Base-by-base conservation (phyloP, 805 yeast genomes). In the Zygotorulaspora danielsina region DNA sequence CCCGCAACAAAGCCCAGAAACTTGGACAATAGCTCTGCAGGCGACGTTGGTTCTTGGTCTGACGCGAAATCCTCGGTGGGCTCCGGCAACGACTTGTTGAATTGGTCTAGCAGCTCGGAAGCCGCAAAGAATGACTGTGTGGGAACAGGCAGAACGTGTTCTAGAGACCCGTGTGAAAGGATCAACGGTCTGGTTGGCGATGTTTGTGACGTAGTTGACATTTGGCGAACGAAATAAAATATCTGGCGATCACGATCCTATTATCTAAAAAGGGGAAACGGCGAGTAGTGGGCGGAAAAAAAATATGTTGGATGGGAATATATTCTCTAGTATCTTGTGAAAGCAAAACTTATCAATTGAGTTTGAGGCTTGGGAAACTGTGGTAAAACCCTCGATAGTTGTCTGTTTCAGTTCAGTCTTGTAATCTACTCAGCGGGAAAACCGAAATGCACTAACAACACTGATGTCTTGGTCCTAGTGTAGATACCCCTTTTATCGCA, bases 21-120 rank as follows among this genome's bases (percentile, higher is more conserved):
- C 54, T 78, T 77, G 44, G 85, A 86, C 47, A 87, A 74, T 43
- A 93, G 75, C 65, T 90, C 97, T 26, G 87, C 81, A 33, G 89
- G 79, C 32, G 90, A 79, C 22, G 86, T 66, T 25, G 96, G 96
- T 67, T 89, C 97, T 48, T 83, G 83, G 52, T 85, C 95, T 42
- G 76, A 82, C 34, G 89, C 90, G 51, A 75, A 80, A 11, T 83
- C 93, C 58, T 86, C 96, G 31, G 96, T 83, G 29, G 79, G 79
- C 34, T 74, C 77, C 6, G 94, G 90, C 50, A 93, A 76, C 15
- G 79, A 67, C 59, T 84, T 84, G 57, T 68, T 70, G 63, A 90
- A 93, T 65, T 82, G 94, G 50, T 87, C 89, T 55, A 85, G 84
- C 53, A 93, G 74, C 66, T 89, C 96, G 44, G 90, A 81, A 59